Percentiles rank a stretch among this genome's conserved stretches.
phyloP scores from a whole-genome alignment of 441 rosid genomes.

The Rhodomyrtus psidioides region DNA sequence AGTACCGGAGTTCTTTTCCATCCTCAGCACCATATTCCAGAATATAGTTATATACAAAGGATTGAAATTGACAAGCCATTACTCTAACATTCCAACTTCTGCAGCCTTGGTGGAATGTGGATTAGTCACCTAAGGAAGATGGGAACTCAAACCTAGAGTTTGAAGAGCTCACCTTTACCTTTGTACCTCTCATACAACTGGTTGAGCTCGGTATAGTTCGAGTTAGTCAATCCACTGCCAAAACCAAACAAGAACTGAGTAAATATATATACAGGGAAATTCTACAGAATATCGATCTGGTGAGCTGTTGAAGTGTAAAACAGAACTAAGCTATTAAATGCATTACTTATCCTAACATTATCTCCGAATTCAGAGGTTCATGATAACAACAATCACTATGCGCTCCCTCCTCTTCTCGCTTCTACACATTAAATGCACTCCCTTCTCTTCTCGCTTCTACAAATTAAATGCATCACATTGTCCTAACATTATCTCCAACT shows the following conservation, averaged over 20 bases:
- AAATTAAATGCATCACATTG: too few relatives aligned
- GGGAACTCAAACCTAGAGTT: background rate
- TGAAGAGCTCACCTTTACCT: constrained; percentile 48
- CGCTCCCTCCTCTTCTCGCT: background rate
- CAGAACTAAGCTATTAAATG: background rate
- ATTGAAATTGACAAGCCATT: background rate
- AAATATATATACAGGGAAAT: background rate
- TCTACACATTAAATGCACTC: background rate
- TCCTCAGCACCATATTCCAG: background rate
- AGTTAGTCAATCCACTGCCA: constrained; percentile 80
- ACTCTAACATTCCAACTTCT: background rate
- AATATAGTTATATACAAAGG: background rate
- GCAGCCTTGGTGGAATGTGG: background rate
- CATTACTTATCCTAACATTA: background rate
- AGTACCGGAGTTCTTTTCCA: background rate
- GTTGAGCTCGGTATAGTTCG: constrained; percentile 73
- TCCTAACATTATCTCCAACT: too few relatives aligned
- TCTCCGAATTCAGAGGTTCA: background rate
- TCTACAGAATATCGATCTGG: background rate
- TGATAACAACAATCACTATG: background rate
- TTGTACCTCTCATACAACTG: constrained; percentile 63
- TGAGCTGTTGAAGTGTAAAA: background rate
- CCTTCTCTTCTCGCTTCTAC: background rate
- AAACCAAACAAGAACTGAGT: constrained; percentile 2
- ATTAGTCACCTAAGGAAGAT: background rate